phyloP scores from a whole-genome alignment of 305 asterid species.

The Andrographis paniculata region DNA sequence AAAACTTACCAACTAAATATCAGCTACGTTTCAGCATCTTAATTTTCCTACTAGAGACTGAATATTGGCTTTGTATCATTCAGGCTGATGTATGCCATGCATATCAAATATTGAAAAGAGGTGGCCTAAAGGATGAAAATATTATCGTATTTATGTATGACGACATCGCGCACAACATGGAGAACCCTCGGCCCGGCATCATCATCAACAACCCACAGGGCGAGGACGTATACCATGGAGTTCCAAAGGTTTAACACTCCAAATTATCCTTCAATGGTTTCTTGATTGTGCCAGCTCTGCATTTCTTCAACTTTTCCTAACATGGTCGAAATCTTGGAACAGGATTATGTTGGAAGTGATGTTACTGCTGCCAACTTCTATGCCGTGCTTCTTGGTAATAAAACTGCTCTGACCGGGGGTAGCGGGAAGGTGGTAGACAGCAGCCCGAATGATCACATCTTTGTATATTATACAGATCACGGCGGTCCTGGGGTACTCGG shows the following conservation, averaged over 20 bases:
- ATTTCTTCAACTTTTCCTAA: conserved; percentile 14
- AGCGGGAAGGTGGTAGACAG: conserved; percentile 93
- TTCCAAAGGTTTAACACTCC: conserved; percentile 65
- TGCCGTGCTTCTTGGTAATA: conserved; percentile 76
- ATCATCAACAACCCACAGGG: conserved; percentile 86
- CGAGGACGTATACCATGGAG: conserved; percentile 79
- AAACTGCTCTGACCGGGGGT: conserved; percentile 72
- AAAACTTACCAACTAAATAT: too few relatives aligned
- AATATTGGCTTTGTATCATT: conserved; percentile 1
- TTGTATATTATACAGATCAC: conserved; percentile 79
- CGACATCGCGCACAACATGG: conserved; percentile 68
- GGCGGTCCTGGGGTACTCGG: conserved; percentile 98
- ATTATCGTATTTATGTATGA: conserved; percentile 88
- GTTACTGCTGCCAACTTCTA: conserved; percentile 65
- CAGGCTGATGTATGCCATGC: conserved; percentile 99
- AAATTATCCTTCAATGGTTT: conserved; percentile 1
- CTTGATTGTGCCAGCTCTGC: conserved; percentile 14
- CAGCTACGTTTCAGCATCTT: too few relatives aligned
- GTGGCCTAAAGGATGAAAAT: conserved; percentile 92
- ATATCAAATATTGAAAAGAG: conserved; percentile 70
- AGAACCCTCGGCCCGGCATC: conserved; percentile 86
- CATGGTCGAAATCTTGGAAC: conserved; percentile 19
- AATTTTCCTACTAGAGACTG: background rate
- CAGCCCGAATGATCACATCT: conserved; percentile 84
- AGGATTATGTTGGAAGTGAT: conserved; percentile 81